Evolutionary conservation across 2,329 filamentous ascomycete species (phyloP), one percentile per base, ranked within the genome.

Genomic region (Fusarium sp.): DNA sequence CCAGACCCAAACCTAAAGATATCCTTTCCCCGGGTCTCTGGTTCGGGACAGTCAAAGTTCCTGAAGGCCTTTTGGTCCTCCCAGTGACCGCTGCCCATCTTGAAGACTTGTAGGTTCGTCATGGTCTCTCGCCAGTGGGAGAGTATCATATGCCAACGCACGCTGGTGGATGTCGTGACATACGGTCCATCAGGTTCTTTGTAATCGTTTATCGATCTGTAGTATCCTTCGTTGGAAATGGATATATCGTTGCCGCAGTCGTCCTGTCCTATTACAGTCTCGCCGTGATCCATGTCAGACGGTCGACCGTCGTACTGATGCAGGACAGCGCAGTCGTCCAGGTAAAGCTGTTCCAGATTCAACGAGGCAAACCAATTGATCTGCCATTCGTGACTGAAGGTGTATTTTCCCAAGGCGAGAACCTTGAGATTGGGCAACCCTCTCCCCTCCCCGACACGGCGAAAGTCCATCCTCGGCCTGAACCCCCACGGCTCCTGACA

Each of bases 281-380:
- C 35, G 3, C 33, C 11, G 5, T 18, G 13, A 9, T 66, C 64
- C 29, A 38, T 45, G 6, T 22, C 38, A 7, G 16, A 29, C 14
- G 20, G 31, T 6, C 13, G 13, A 4, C 38, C 33, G 0, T 8
- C 2, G 0, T 47, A 50, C 3, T 27, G 3, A 20, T 8, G 27
- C 3, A 80, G 22, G 29, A 85, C 82, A 1, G 80, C 74, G 52
- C 85, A 87, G 54, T 84, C 78, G 31, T 86, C 84, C 0, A 88
- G 75, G 10, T 83, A 80, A 1, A 88, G 78, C 52, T 83, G 79
- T 29, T 82, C 70, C 0, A 88, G 79, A 1, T 73, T 77, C 14
- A 87, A 81, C 0, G 80, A 80, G 0, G 83, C 69, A 5, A 88
- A 81, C 85, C 86, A 88, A 9, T 84, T 82, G 1, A 86, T 70